These are phyloP conservation scores for Paracorniculantispora psalliotae DNA, from an alignment of 2,329 filamentous ascomycete species.

Conservation along the genomic window DNA sequence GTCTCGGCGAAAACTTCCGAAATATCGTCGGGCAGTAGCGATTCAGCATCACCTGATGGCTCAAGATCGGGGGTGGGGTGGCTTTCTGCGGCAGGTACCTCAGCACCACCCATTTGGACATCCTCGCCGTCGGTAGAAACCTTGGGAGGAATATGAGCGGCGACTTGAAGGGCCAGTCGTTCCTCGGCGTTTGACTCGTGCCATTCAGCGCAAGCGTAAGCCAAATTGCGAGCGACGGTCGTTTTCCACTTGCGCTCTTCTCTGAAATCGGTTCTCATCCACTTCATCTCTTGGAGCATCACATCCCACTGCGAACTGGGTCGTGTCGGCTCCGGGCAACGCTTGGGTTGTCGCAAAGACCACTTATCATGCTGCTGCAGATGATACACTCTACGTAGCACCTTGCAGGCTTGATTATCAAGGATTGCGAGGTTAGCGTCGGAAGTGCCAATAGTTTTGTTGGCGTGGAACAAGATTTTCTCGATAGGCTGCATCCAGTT, in stretches of 20 bases:
- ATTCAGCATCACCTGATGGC: conserved; percentile 58
- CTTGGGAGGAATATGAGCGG: conserved; percentile 45
- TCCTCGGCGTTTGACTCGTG: conserved; percentile 60
- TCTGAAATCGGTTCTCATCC: conserved; percentile 95
- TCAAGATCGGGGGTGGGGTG: conserved; percentile 65
- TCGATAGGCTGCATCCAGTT: conserved; percentile 60
- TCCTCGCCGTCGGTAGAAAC: conserved; percentile 24
- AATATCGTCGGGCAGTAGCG: conserved; percentile 39
- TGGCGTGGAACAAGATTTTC: conserved; percentile 72
- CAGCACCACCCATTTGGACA: conserved; percentile 29
- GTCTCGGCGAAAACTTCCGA: conserved; percentile 40
- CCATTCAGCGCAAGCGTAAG: conserved; percentile 80
- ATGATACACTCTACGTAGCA: conserved; percentile 81
- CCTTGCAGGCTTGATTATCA: conserved; percentile 82
- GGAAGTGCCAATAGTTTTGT: conserved; percentile 83
- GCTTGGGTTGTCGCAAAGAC: conserved; percentile 85
- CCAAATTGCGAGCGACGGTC: conserved; percentile 72
- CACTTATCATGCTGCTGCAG: conserved; percentile 88
- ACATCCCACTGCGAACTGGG: conserved; percentile 80
- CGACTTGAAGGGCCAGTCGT: conserved; percentile 64
- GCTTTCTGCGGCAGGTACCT: conserved; percentile 30
- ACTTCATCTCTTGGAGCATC: conserved; percentile 85
- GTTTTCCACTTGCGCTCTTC: conserved; percentile 95
- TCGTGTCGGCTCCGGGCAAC: conserved; percentile 73
- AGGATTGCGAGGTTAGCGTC: conserved; percentile 79